These are phyloP conservation scores for Yarrowia sp. DNA, from an alignment of 805 yeast species.

Conservation along the genomic window DNA sequence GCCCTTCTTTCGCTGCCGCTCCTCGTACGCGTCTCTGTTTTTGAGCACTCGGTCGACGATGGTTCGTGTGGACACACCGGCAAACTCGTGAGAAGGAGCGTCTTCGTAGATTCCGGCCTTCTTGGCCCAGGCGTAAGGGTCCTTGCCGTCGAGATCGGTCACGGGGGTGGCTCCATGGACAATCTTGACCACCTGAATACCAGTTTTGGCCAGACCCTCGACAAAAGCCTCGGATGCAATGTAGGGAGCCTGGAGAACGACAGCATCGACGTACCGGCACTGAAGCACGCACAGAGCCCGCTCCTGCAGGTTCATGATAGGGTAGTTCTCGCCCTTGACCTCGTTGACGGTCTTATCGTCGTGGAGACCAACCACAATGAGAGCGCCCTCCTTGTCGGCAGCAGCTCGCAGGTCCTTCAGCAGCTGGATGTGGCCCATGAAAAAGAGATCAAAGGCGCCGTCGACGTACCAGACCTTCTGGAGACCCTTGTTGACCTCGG, in stretches of 20 bases:
- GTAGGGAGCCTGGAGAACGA: constrained; percentile 74
- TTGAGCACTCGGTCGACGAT: constrained; percentile 77
- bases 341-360: constrained; percentile 63
- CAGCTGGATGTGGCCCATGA: constrained; percentile 88
- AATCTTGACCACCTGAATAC: constrained; percentile 53
- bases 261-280: constrained; percentile 81
- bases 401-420: constrained; percentile 57
- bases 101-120: constrained; percentile 52
- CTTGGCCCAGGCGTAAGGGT: constrained; percentile 54
- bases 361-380: constrained; percentile 71
- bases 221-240: constrained; percentile 56
- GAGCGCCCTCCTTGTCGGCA: constrained; percentile 53
- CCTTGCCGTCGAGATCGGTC: constrained; percentile 50
- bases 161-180: constrained; percentile 66
- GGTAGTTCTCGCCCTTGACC: constrained; percentile 68
- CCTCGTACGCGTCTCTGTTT: constrained; percentile 75
- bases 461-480: constrained; percentile 61
- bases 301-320: constrained; percentile 88
- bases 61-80: constrained; percentile 68
- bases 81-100: constrained; percentile 63
- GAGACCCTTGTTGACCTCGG: constrained; percentile 39
- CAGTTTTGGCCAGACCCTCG: constrained; percentile 47
- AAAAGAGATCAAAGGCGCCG: constrained; percentile 91
- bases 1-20: constrained; percentile 86
- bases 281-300: constrained; percentile 87